A percentile compares a stretch with the other conserved stretches of the same genome.
phyloP scores from a whole-genome alignment of 306 rosid species.

The Vigna trinervia region DNA sequence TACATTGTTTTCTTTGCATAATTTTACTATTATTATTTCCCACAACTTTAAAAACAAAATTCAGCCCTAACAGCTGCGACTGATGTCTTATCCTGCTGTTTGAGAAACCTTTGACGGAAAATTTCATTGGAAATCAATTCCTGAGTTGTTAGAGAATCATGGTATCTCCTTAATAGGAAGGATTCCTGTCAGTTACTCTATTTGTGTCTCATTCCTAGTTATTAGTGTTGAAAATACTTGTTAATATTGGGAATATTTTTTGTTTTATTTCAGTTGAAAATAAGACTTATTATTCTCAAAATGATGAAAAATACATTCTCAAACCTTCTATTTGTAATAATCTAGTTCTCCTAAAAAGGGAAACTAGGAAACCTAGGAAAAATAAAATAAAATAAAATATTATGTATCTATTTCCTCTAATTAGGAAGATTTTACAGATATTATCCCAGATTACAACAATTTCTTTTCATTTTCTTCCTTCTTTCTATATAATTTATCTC shows the following conservation, averaged over 20 bases:
- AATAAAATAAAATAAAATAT: too few relatives aligned
- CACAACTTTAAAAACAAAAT: not conserved
- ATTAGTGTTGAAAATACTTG: not conserved
- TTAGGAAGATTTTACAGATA: too few relatives aligned
- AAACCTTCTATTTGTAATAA: too few relatives aligned
- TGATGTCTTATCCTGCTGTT: not conserved
- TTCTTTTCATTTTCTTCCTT: not conserved
- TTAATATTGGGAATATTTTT: not conserved
- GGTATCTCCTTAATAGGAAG: not conserved
- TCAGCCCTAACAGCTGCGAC: not conserved
- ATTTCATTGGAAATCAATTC: not conserved
- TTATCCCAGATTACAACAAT: too few relatives aligned
- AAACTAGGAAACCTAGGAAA: too few relatives aligned
- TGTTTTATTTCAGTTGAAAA: not conserved
- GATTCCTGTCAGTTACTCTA: not conserved
- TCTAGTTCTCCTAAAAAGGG: too few relatives aligned
- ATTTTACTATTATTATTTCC: conserved; percentile 6
- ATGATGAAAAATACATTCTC: too few relatives aligned
- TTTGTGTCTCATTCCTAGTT: not conserved
- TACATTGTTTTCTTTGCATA: not conserved
- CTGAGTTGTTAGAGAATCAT: not conserved
- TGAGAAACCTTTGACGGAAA: not conserved
- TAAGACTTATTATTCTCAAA: too few relatives aligned
- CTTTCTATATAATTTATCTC: not conserved
- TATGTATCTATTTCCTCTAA: too few relatives aligned